Evolutionary conservation across 257 asterid genomes (phyloP).

Genomic region (Solanum paucissectum): DNA sequence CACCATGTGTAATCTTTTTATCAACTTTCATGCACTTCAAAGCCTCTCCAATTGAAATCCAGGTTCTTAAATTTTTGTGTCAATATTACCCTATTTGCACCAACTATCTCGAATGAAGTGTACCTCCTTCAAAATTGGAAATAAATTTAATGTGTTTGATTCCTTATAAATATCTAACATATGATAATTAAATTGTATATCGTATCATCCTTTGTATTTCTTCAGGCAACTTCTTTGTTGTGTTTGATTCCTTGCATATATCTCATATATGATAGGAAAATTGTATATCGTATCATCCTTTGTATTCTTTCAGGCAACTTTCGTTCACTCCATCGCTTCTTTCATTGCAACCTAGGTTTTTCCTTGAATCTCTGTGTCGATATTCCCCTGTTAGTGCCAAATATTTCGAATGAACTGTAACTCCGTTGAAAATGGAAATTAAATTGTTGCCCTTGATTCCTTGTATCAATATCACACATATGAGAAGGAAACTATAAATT

Average conservation of each 20-base stretch:
- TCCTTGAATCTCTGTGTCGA: background rate
- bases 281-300: background rate
- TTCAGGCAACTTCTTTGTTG: background rate
- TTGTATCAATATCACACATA: background rate
- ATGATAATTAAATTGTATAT: background rate
- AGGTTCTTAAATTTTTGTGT: background rate
- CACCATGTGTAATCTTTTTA: background rate
- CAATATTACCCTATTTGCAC: background rate
- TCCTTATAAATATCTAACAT: too few relatives aligned
- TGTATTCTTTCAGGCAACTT: background rate
- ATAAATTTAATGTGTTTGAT: background rate
- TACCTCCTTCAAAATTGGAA: background rate
- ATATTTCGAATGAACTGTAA: background rate
- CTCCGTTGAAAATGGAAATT: background rate
- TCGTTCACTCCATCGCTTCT: background rate
- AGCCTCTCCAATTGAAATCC: background rate
- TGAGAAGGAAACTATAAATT: background rate
- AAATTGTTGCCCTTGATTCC: background rate
- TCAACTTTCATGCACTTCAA: background rate
- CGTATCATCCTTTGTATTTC: too few relatives aligned
- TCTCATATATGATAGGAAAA: background rate
- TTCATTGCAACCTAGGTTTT: background rate
- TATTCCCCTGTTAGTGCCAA: background rate
- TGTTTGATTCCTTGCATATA: background rate
- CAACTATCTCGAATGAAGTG: background rate